A percentile compares a stretch with the other conserved stretches of the same genome.
Conservation (phyloP, 805 yeast species). For the Candida arabinofermentans region DNA sequence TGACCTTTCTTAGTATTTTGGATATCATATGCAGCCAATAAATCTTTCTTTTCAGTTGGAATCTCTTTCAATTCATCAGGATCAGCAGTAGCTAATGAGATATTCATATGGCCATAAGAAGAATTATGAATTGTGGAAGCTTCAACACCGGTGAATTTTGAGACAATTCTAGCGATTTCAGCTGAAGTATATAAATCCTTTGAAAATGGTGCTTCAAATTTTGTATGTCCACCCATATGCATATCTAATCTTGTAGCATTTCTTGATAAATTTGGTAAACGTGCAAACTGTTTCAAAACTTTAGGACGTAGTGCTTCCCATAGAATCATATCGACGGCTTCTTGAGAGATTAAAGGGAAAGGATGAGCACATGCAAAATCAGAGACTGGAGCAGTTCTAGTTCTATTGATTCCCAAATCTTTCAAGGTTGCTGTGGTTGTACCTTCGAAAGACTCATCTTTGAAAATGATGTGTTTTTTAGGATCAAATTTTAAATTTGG, state of each 20-base stretch:
- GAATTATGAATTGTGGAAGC: constrained; percentile 43
- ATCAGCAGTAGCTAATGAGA: constrained; percentile 32
- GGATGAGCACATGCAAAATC: constrained; percentile 47
- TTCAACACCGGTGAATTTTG: constrained; percentile 46
- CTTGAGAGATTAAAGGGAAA: constrained; percentile 54
- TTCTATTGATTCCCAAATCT: constrained; percentile 32
- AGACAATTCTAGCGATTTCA: constrained; percentile 41
- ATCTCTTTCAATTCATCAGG: constrained; percentile 9
- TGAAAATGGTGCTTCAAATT: constrained; percentile 38
- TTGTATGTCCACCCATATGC: constrained; percentile 44
- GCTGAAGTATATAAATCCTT: constrained; percentile 50
- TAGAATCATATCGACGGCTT: constrained; percentile 31
- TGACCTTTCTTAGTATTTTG: constrained; percentile 7
- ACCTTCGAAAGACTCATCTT: constrained; percentile 31
- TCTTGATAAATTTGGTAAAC: constrained; percentile 31
- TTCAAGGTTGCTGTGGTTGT: constrained; percentile 35
- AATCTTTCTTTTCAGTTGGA: constrained; percentile 14
- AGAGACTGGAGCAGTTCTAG: constrained; percentile 28
- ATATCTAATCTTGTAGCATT: constrained; percentile 37
- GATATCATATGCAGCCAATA: constrained; percentile 8
- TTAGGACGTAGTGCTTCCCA: constrained; percentile 46
- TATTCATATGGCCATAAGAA: constrained; percentile 48
- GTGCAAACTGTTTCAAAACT: constrained; percentile 37
- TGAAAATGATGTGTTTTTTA: constrained; percentile 32
- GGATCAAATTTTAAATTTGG: constrained; percentile 34